Evolutionary conservation across 1,139 yeast species (phyloP), one percentile per base, ranked within the genome.

Genomic region (Pichia sp.): DNA sequence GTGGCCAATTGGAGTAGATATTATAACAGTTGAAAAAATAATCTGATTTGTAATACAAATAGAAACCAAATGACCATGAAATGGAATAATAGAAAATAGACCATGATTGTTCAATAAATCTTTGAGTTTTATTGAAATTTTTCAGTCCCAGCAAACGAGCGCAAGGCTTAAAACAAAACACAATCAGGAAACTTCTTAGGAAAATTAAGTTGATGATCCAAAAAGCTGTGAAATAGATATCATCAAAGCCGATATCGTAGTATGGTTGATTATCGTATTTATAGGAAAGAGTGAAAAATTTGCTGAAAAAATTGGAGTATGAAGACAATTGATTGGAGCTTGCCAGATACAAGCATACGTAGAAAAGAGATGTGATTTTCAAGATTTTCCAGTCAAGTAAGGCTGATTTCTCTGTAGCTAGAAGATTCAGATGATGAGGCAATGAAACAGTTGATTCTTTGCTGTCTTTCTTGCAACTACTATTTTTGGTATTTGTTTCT

Each of bases 61-160:
- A 70, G 49, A 75, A 66, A 0, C 95, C 95, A 51, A 66, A 67
- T 1, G 61, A 46, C 62, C 81, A 81, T 10, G 85, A 75, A 16
- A 66, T 54, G 8, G 73, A 53, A 62, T 79, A 85, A 60, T 82
- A 85, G n/a, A 76, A 59, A 34, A 77, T 64, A 35, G 78, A 69
- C 95, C 96, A 88, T 47, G 88, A 80, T 66, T 87, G 96, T 64
- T 88, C 97, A 44, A 87, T 83, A 58, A 85, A 87, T 50, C 96
- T 72, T 44, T 75, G 75, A 39, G 70, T 67, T 2, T 81, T 75
- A 57, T 77, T 80, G 16, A 59, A 60, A 2, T 74, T 67, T 38
- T 64, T 63, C 47, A 85, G 78, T 23, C 75, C 68, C 46, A 69
- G 65, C n/a, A 58, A 47, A 16, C 58, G 52, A 2, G 87, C 88